Evolutionary conservation across 371 early-diverging fungal species (phyloP).

Genomic region (Actinomortierella wolfii): DNA sequence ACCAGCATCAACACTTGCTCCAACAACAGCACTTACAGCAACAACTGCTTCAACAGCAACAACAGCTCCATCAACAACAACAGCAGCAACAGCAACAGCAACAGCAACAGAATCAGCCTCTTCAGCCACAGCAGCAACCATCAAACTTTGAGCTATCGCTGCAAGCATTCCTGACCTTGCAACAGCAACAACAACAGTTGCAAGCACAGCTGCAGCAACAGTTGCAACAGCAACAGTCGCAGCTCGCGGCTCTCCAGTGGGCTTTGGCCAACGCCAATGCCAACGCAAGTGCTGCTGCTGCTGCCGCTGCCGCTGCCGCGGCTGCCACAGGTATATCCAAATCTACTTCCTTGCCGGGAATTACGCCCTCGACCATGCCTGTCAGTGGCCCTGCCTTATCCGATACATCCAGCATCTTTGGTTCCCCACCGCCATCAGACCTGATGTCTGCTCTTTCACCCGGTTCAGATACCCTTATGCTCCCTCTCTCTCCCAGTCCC

Average conservation of each 20-base stretch:
- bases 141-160: constrained; percentile 31
- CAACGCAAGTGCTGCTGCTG: constrained; percentile 5
- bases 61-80: constrained; percentile 26
- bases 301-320: constrained; percentile 22
- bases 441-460: constrained; percentile 41
- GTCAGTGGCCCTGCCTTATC: no score
- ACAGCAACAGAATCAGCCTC: constrained; percentile 38
- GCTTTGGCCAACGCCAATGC: constrained; percentile 28
- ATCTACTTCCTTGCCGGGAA: no score
- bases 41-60: constrained; percentile 3
- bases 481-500: constrained; percentile 37
- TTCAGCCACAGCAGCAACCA: constrained; percentile 24
- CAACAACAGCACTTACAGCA: constrained; percentile 2
- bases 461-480: constrained; percentile 31
- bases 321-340: constrained; percentile 11
- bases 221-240: constrained; percentile 39
- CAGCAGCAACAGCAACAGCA: constrained; percentile 29
- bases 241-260: constrained; percentile 35
- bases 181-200: constrained; percentile 33
- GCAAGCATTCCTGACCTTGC: constrained; percentile 26
- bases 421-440: constrained; percentile 14
- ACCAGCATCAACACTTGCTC: constrained; percentile 16
- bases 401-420: no score
- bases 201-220: constrained; percentile 28
- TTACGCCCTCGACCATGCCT: no score